Conservation (phyloP, 2,329 filamentous ascomycete genomes). For the Nemania sp. region DNA sequence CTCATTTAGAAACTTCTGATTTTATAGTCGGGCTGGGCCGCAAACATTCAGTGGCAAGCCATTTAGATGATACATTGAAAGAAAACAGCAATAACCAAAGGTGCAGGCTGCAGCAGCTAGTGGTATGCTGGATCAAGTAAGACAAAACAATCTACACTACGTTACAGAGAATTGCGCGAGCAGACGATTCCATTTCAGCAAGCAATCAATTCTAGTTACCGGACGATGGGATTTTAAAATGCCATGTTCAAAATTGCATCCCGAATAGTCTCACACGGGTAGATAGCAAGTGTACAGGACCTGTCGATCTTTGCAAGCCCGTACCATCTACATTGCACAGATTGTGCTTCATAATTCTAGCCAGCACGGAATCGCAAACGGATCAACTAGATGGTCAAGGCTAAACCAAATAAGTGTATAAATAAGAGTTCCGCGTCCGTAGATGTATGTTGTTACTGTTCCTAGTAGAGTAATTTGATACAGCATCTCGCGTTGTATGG, state of each 20-base stretch:
- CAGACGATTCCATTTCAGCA: not conserved
- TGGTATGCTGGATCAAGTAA: too few species aligned
- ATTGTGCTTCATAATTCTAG: not conserved
- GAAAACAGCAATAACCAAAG: too few species aligned
- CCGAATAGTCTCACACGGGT: conserved; percentile 2
- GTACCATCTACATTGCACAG: not conserved
- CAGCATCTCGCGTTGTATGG: too few species aligned
- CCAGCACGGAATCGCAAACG: not conserved
- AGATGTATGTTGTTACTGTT: not conserved
- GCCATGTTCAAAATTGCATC: conserved; percentile 21
- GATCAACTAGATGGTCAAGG: not conserved
- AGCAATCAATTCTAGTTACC: not conserved
- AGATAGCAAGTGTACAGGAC: not conserved
- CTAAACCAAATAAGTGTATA: not conserved
- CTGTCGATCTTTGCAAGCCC: conserved; percentile 14
- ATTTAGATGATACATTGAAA: too few species aligned
- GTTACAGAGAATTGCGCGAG: not conserved
- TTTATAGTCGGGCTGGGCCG: too few species aligned
- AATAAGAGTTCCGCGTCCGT: not conserved
- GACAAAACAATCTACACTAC: too few species aligned
- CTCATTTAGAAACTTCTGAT: too few species aligned
- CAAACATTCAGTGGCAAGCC: too few species aligned
- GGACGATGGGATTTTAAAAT: conserved; percentile 20
- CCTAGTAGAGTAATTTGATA: too few species aligned
- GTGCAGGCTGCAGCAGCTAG: too few species aligned